phyloP scores from a whole-genome alignment of 257 asterid genomes.

The Galeopsis tetrahit region DNA sequence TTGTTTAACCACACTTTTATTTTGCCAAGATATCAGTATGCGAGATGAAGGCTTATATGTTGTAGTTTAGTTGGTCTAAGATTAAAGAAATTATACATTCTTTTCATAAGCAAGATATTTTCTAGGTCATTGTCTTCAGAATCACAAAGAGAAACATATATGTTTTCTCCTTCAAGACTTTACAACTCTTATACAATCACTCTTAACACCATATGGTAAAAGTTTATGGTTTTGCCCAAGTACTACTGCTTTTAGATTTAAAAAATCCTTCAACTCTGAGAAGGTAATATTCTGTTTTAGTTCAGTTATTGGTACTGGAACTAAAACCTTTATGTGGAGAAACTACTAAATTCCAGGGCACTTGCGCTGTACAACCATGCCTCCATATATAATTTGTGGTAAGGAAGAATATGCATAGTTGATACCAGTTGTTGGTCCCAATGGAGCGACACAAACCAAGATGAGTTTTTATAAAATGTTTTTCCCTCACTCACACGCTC shows the following conservation, averaged over 20 bases:
- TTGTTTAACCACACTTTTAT: neutral
- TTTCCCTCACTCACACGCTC: too few species aligned
- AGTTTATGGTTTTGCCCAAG: neutral
- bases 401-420: neutral
- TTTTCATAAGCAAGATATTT: neutral
- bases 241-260: neutral
- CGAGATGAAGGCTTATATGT: neutral
- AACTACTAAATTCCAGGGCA: neutral
- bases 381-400: neutral
- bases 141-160: conserved; percentile 3
- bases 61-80: neutral
- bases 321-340: neutral
- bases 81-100: conserved; percentile 1
- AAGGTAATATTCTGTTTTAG: neutral
- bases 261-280: neutral
- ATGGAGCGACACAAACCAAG: neutral
- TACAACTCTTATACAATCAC: neutral
- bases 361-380: neutral
- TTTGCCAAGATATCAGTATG: neutral
- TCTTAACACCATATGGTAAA: neutral
- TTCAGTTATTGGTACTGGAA: conserved; percentile 1
- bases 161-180: neutral
- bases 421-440: neutral
- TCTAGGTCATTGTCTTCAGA: conserved; percentile 6
- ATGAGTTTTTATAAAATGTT: neutral